Evolutionary conservation across 2,329 filamentous ascomycete genomes (phyloP), one percentile per base, ranked within the genome.

Genomic region (Ciborinia camelliae): DNA sequence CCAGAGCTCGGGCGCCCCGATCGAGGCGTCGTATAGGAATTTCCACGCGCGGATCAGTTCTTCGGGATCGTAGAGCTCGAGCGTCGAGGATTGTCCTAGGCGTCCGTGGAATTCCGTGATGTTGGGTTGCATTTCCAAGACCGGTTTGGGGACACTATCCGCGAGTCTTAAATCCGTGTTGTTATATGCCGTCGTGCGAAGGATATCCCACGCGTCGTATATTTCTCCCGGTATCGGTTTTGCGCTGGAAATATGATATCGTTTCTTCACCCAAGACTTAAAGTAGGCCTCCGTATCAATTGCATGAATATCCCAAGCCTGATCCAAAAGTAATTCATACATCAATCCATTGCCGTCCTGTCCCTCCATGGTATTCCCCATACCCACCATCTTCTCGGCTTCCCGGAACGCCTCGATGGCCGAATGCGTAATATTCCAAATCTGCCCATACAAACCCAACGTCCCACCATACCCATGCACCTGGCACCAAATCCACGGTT

Each of bases 401-500:
- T 76, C 75, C 0, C 72, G 68, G 0, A 81, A 73, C 0, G 81
- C 81, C 47, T 77, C 73, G n/a, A 81, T 76, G 0, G 80, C 75
- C 65, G 80, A 79, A 47, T 77, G 72, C 0, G 81, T 84, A 8
- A 83, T 68, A 47, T 82, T 82, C 63, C 77, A 72, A 20, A 83
- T 75, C 66, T 83, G 81, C 1, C 81, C 81, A 65, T 83, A 82
- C 1, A 83, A 67, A 0, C 80, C 81, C 75, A 78, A 76, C 68
- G 79, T 82, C 20, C 79, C 80, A 7, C 81, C 81, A 65, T 80
- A 84, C 65, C 78, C 76, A 67, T 83, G 82, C 8, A 84, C 71
- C 68, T 83, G 75, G 68, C 81, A 83, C 82, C 82, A 84, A 43
- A 84, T 79, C 81, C 81, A 84, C 0, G 80, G 78, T 68, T 82